A percentile compares a stretch with the other conserved stretches of the same genome.
Conservation (phyloP, 2,329 filamentous ascomycete genomes). For the Alternaria infectoria region DNA sequence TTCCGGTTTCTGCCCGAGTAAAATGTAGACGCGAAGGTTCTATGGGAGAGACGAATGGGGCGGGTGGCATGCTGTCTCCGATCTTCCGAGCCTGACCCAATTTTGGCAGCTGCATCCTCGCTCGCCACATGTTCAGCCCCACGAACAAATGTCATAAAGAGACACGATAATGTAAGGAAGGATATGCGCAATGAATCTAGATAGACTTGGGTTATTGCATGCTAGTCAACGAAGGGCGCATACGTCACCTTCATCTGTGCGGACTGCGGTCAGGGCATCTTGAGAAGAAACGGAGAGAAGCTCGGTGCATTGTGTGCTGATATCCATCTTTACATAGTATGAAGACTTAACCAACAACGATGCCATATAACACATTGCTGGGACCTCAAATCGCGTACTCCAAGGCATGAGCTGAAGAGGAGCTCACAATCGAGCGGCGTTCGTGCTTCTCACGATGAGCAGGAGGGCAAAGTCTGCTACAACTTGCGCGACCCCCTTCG, state of each 20-base stretch:
- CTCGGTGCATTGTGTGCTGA: neutral
- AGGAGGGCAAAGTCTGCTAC: neutral
- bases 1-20: neutral
- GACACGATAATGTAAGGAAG: neutral
- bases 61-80: neutral
- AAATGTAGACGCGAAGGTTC: neutral
- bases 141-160: neutral
- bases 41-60: neutral
- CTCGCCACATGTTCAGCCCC: neutral
- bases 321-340: neutral
- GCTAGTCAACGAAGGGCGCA: neutral
- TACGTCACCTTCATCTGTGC: neutral
- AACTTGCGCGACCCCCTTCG: neutral
- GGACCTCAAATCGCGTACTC: neutral
- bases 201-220: fast-evolving
- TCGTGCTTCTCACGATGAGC: neutral
- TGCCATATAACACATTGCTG: neutral
- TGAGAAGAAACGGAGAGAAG: neutral
- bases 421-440: neutral
- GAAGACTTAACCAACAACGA: neutral
- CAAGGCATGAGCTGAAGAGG: neutral
- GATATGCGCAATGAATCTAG: neutral
- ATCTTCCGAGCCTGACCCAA: neutral
- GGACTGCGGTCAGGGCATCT: neutral
- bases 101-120: neutral